These are phyloP conservation scores for Globisporangium parvum DNA, from an alignment of 352 stramenopile genomes.

Conservation along the genomic window DNA sequence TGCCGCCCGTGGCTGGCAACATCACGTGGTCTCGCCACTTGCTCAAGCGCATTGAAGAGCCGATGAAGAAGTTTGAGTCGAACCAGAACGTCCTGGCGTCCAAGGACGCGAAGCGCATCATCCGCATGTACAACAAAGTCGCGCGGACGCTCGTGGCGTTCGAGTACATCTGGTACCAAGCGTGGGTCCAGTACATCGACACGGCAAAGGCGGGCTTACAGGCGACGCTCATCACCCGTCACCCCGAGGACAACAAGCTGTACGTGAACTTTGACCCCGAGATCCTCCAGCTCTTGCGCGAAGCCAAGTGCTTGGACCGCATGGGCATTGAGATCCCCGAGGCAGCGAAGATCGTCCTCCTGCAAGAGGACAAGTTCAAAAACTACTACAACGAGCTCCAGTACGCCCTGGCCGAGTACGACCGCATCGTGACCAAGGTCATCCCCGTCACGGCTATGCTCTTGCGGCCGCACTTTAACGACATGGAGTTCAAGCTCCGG, in stretches of 20 bases:
- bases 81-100: conserved; percentile 96
- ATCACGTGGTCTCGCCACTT: conserved; percentile 98
- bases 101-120: conserved; percentile 97
- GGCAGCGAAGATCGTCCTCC: conserved; percentile 95
- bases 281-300: conserved; percentile 96
- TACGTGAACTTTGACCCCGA: conserved; percentile 99
- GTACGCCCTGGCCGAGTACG: conserved; percentile 96
- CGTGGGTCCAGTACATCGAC: conserved; percentile 97
- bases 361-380: conserved; percentile 99
- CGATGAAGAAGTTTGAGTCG: conserved; percentile 99
- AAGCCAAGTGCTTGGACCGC: conserved; percentile 96
- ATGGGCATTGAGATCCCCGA: conserved; percentile 99
- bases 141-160: conserved; percentile 96
- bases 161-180: conserved; percentile 99
- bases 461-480: conserved; percentile 96
- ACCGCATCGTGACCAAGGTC: conserved; percentile 95
- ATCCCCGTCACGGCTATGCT: conserved; percentile 97
- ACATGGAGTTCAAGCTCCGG: conserved; percentile 98
- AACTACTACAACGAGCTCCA: conserved; percentile 98
- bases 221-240: conserved; percentile 97
- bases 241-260: conserved; percentile 96
- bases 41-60: conserved; percentile 98
- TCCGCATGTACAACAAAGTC: conserved; percentile 99
- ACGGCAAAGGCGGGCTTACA: conserved; percentile 96
- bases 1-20: conserved; percentile 96